Conservation (phyloP, 2,329 filamentous ascomycete species). For the Hypomyces perniciosus region DNA sequence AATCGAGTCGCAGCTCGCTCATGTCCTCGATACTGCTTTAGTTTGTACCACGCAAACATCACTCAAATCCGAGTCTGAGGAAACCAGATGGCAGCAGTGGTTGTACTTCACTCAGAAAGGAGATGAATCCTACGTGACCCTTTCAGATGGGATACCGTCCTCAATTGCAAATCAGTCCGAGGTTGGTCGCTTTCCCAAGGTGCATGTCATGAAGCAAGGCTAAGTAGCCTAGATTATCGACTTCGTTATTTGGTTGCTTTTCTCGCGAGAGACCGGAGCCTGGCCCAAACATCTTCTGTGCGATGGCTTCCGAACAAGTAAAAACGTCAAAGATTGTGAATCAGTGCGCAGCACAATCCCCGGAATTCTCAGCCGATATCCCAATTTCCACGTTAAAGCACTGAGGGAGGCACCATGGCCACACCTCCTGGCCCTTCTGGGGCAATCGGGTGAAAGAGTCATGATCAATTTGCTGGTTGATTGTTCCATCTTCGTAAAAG, state of each 20-base stretch:
- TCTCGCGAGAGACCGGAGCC: conserved; percentile 48
- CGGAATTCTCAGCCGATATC: conserved; percentile 57
- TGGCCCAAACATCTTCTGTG: conserved; percentile 72
- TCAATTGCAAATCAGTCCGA: not conserved
- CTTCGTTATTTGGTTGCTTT: conserved; percentile 71
- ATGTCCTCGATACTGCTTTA: conserved; percentile 63
- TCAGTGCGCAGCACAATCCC: conserved; percentile 46
- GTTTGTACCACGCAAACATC: conserved; percentile 44
- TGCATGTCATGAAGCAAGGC: conserved; percentile 2
- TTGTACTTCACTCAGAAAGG: conserved; percentile 55
- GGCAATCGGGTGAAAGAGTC: conserved; percentile 66
- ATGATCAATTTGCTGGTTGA: conserved; percentile 74
- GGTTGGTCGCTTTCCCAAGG: not conserved
- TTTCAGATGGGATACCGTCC: conserved; percentile 38
- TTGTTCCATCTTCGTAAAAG: conserved; percentile 65
- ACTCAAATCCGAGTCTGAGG: conserved; percentile 16
- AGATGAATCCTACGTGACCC: conserved; percentile 51
- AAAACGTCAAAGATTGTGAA: conserved; percentile 30
- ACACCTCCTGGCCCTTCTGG: conserved; percentile 66
- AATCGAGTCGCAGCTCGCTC: conserved; percentile 40
- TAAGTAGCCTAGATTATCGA: conserved; percentile 57
- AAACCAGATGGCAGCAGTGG: conserved; percentile 50
- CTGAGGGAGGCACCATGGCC: conserved; percentile 72
- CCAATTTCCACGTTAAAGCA: conserved; percentile 63
- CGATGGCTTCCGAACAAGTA: conserved; percentile 61